Conservation (phyloP, 2,329 filamentous ascomycete species). For the Torrubiellomyces zombiae region DNA sequence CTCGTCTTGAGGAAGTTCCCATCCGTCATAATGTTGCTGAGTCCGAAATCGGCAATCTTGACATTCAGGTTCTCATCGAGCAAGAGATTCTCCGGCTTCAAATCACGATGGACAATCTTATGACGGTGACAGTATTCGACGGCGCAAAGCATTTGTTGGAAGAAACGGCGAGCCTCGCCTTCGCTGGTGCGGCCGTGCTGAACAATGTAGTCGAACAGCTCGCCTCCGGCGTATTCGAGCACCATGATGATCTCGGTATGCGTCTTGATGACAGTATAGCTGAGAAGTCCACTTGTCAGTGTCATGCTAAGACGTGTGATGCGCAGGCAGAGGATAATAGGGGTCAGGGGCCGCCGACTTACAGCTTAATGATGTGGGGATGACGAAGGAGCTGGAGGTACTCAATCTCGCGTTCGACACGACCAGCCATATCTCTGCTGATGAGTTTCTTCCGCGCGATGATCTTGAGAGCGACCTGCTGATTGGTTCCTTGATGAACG, state of each 20-base stretch:
- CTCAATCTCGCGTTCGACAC: conserved; percentile 95
- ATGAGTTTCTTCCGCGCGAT: conserved; percentile 93
- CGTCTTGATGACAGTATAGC: conserved; percentile 93
- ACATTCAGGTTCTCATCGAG: conserved; percentile 93
- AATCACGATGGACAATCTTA: conserved; percentile 94
- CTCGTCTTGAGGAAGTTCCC: conserved; percentile 98
- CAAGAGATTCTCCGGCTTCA: conserved; percentile 93
- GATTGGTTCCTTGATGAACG: conserved; percentile 76
- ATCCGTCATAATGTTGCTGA: conserved; percentile 99
- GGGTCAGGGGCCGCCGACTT: conserved; percentile 17
- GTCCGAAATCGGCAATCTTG: conserved; percentile 96
- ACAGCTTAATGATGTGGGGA: conserved; percentile 98
- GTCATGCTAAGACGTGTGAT: not conserved
- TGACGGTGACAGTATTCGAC: conserved; percentile 98
- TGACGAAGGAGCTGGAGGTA: conserved; percentile 91
- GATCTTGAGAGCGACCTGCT: conserved; percentile 95
- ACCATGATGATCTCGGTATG: conserved; percentile 96
- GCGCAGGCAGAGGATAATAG: not conserved
- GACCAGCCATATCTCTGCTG: conserved; percentile 92
- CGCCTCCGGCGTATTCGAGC: conserved; percentile 88
- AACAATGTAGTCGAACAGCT: conserved; percentile 97
- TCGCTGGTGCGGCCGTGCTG: conserved; percentile 85
- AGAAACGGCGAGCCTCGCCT: conserved; percentile 86
- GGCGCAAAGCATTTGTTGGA: conserved; percentile 96
- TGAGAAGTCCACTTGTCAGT: conserved; percentile 15